These are phyloP conservation scores for Panicum hallii DNA, from an alignment of 202 grass and related monocot species.

Conservation along the genomic window DNA sequence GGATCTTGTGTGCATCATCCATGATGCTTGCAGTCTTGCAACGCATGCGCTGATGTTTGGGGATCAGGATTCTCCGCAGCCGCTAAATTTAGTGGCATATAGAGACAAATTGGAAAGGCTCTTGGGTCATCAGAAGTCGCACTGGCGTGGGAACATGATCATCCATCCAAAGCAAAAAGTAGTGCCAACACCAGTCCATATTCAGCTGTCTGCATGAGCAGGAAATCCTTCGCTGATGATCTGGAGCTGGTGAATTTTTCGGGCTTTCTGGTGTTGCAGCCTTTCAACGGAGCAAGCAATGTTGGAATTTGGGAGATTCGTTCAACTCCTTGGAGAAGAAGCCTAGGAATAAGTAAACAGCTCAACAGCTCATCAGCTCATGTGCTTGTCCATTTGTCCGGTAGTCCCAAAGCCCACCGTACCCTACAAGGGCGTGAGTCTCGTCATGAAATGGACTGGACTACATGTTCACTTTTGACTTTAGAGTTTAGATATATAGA, in stretches of 20 bases:
- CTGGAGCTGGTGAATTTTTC: not conserved
- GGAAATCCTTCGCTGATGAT: not conserved
- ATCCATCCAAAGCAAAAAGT: no score
- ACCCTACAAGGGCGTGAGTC: no score
- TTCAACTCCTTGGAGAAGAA: conserved; percentile 47
- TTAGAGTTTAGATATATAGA: no score
- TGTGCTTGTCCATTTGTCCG: no score
- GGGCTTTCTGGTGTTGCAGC: not conserved
- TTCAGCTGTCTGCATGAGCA: not conserved
- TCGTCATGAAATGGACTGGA: no score
- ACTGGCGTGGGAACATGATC: not conserved
- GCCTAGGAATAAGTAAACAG: not conserved
- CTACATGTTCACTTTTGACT: no score
- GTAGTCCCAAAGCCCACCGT: no score
- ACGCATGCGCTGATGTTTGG: not conserved
- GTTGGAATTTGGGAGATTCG: not conserved
- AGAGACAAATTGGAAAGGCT: not conserved
- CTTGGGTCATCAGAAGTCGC: not conserved
- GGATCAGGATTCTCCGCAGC: not conserved
- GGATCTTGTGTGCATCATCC: not conserved
- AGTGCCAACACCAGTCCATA: not conserved
- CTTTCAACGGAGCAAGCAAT: not conserved
- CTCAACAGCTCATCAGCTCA: no score
- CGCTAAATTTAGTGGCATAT: not conserved
- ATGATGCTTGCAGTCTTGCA: not conserved